Conservation (phyloP, 192 early-diverging fungal genomes). For the Phycomyces blakesleeanus region DNA sequence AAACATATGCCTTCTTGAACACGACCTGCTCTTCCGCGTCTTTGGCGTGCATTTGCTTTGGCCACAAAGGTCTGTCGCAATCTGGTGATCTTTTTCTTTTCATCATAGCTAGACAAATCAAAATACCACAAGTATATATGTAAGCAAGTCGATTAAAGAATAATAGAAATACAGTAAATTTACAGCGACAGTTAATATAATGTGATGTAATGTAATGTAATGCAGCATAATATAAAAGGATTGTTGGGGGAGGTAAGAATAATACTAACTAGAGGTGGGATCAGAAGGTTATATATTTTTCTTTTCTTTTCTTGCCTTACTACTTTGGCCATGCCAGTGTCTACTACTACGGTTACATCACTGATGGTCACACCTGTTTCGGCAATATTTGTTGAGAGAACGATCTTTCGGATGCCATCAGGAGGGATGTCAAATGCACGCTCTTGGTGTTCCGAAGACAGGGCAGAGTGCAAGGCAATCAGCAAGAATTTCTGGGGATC, state of each 20-base stretch:
- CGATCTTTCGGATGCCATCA: conserved; percentile 64
- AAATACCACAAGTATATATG: too few species aligned
- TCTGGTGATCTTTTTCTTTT: conserved; percentile 53
- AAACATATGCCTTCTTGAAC: conserved; percentile 73
- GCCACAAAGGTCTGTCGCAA: conserved; percentile 65
- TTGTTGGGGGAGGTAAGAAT: too few species aligned
- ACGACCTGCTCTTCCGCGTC: conserved; percentile 83
- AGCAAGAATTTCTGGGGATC: conserved; percentile 38
- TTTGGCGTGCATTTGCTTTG: conserved; percentile 62
- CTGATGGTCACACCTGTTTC: conserved; percentile 82
- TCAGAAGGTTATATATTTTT: too few species aligned
- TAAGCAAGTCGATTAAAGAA: too few species aligned
- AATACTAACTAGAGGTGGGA: too few species aligned
- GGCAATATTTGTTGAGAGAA: conserved; percentile 77
- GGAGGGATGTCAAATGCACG: conserved; percentile 58
- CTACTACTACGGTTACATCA: conserved; percentile 78
- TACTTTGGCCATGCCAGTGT: conserved; percentile 73
- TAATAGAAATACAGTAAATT: too few species aligned
- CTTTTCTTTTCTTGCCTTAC: conserved; percentile 65
- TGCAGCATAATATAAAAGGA: too few species aligned
- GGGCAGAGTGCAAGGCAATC: conserved; percentile 52
- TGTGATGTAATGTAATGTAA: too few species aligned
- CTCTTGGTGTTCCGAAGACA: conserved; percentile 65
- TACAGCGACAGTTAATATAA: too few species aligned
- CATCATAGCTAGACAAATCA: conserved; percentile 46